phyloP scores from a whole-genome alignment of 2,329 filamentous ascomycete species.

The Paecilomyces niveus region DNA sequence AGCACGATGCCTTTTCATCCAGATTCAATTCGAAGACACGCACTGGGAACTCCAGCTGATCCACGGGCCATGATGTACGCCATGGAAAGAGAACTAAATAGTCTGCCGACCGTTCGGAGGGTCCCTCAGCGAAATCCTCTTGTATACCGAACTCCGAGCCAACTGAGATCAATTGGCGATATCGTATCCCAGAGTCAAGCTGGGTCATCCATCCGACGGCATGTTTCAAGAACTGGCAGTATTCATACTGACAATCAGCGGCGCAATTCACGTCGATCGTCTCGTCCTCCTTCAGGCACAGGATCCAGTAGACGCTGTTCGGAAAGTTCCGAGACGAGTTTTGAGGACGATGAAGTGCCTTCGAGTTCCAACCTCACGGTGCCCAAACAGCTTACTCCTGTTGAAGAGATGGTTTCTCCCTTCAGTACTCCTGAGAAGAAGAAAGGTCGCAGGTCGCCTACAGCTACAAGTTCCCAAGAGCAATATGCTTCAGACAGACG shows the following conservation, averaged over 20 bases:
- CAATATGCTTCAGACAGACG: not conserved
- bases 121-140: not conserved
- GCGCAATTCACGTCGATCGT: constrained; percentile 9
- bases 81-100: constrained; percentile 11
- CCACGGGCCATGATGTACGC: constrained; percentile 28
- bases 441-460: not conserved
- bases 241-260: not conserved
- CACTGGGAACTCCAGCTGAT: constrained; percentile 26
- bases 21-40: constrained; percentile 5
- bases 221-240: constrained; percentile 8
- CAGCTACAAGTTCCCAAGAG: not conserved
- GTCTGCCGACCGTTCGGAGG: not conserved
- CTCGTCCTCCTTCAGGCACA: constrained; percentile 3
- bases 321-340: constrained; percentile 11
- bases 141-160: not conserved
- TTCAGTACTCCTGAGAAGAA: not conserved
- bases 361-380: constrained; percentile 12
- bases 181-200: not conserved
- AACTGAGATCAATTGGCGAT: not conserved
- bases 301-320: constrained; percentile 4
- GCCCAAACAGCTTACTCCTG: constrained; percentile 15
- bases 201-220: not conserved
- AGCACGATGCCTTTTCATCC: not conserved
- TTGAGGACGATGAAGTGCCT: constrained; percentile 17
- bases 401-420: constrained; percentile 10